Conservation (phyloP, 1,139 yeast genomes). For the Kazachstania sp. region DNA sequence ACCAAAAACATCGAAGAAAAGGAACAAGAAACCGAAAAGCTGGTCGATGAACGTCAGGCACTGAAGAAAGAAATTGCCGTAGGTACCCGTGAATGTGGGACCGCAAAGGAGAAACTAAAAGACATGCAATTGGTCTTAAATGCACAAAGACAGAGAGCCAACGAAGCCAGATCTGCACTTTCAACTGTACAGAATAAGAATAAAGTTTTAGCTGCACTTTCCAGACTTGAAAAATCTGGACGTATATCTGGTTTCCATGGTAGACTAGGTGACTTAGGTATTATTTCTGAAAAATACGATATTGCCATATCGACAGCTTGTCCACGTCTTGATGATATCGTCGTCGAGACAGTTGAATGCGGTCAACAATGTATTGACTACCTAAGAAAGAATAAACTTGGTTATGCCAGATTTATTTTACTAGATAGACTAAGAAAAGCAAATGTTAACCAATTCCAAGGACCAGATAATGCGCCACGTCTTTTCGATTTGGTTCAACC, state of each 20-base stretch:
- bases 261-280: constrained; percentile 82
- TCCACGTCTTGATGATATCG: constrained; percentile 84
- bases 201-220: constrained; percentile 62
- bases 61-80: constrained; percentile 45
- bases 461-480: constrained; percentile 74
- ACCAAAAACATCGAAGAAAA: constrained; percentile 47
- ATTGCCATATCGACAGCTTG: constrained; percentile 94
- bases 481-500: constrained; percentile 76
- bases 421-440: constrained; percentile 64
- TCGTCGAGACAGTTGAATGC: constrained; percentile 86
- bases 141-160: constrained; percentile 50
- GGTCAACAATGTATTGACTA: constrained; percentile 90
- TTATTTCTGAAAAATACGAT: constrained; percentile 80
- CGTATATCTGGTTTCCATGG: constrained; percentile 84
- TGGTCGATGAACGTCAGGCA: constrained; percentile 40
- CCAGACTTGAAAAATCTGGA: constrained; percentile 68
- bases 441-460: constrained; percentile 50
- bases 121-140: constrained; percentile 48
- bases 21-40: constrained; percentile 38
- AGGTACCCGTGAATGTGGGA: constrained; percentile 51
- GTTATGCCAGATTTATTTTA: constrained; percentile 83
- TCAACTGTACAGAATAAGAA: constrained; percentile 58
- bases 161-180: constrained; percentile 55
- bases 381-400: constrained; percentile 73
- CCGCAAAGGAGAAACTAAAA: constrained; percentile 42